A percentile compares a stretch with the other conserved stretches of the same genome.
Evolutionary conservation across 73 alveolate species (phyloP).

Genomic region (Uronychia binucleata): DNA sequence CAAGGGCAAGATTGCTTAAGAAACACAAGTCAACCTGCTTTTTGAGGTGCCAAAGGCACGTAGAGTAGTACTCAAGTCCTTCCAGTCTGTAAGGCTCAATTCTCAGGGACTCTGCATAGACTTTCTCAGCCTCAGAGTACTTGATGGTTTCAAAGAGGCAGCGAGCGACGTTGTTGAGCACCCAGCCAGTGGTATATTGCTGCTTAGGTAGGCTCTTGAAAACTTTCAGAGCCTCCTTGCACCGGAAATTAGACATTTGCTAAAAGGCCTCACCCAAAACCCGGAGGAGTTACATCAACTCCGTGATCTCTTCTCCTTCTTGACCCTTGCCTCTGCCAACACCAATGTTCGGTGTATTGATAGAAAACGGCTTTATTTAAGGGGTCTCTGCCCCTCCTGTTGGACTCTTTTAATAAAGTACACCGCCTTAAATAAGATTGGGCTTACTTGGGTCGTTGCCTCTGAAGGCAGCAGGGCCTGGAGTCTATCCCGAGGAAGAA

Average conservation of each 20-base stretch:
- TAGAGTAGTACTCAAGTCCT: constrained; percentile 94
- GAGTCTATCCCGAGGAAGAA: constrained; percentile 4
- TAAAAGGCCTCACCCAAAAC: constrained; percentile 80
- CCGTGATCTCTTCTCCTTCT: too few species aligned
- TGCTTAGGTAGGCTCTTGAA: constrained; percentile 81
- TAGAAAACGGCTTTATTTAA: constrained; percentile 39
- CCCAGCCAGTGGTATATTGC: constrained; percentile 91
- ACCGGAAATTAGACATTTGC: constrained; percentile 69
- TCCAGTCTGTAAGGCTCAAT: constrained; percentile 91
- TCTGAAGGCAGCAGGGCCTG: background rate
- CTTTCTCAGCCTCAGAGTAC: constrained; percentile 90
- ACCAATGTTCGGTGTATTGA: constrained; percentile 33
- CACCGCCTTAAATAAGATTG: background rate
- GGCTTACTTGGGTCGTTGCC: background rate
- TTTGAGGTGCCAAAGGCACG: constrained; percentile 95
- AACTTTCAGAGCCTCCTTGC: constrained; percentile 81
- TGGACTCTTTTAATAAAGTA: background rate
- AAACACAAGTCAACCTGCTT: constrained; percentile 92
- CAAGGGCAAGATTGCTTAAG: constrained; percentile 77
- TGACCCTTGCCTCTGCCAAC: background rate
- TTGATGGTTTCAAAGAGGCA: constrained; percentile 88
- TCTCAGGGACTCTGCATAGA: constrained; percentile 70
- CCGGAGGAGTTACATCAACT: constrained; percentile 81
- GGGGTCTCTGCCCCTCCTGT: constrained; percentile 13
- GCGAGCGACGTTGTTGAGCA: constrained; percentile 84